Percentiles rank a stretch among this genome's conserved stretches.
These are phyloP conservation scores for Vitis hybrid DNA, from an alignment of 177 flowering plant species.

Conservation along the genomic window DNA sequence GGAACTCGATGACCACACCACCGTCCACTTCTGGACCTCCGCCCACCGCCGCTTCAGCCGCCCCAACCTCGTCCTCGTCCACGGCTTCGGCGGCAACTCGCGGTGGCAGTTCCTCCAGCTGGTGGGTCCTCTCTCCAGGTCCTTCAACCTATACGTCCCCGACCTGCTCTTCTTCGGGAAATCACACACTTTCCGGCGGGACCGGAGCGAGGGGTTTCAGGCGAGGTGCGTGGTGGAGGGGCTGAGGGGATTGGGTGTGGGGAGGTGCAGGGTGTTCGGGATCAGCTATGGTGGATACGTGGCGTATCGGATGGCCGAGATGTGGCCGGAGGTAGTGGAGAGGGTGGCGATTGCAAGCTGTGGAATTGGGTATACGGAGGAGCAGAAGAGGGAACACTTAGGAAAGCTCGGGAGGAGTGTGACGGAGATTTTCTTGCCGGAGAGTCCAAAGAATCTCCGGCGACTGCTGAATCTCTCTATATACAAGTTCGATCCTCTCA, in stretches of 20 bases:
- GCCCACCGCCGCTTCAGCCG: slow-evolving; percentile 8
- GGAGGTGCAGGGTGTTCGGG: slow-evolving; percentile 29
- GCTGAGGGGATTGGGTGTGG: slow-evolving; percentile 40
- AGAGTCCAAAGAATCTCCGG: slow-evolving; percentile 21
- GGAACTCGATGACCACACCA: slow-evolving; percentile 37
- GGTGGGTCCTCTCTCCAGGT: slow-evolving; percentile 20
- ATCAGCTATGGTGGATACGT: slow-evolving; percentile 63
- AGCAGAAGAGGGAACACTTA: slow-evolving; percentile 25
- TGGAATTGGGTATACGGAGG: slow-evolving; percentile 37
- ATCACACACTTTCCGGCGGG: slow-evolving; percentile 25
- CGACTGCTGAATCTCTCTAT: slow-evolving; percentile 17
- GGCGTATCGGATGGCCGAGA: slow-evolving; percentile 53
- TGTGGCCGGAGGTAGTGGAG: slow-evolving; percentile 32
- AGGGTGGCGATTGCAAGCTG: slow-evolving; percentile 46
- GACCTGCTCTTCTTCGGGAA: slow-evolving; percentile 55
- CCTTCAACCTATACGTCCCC: slow-evolving; percentile 47
- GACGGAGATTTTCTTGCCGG: slow-evolving; percentile 32
- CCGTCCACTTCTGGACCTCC: slow-evolving; percentile 43
- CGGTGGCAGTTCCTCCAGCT: slow-evolving; percentile 42
- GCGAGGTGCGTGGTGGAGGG: slow-evolving; percentile 41
- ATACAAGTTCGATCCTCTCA: slow-evolving; percentile 11
- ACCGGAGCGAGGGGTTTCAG: slow-evolving; percentile 42
- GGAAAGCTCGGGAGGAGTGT: slow-evolving; percentile 18
- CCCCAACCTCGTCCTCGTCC: slow-evolving; percentile 45
- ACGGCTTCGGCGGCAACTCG: slow-evolving; percentile 56